phyloP scores from a whole-genome alignment of 2,329 filamentous ascomycete species.

The Colletotrichum graminicola region DNA sequence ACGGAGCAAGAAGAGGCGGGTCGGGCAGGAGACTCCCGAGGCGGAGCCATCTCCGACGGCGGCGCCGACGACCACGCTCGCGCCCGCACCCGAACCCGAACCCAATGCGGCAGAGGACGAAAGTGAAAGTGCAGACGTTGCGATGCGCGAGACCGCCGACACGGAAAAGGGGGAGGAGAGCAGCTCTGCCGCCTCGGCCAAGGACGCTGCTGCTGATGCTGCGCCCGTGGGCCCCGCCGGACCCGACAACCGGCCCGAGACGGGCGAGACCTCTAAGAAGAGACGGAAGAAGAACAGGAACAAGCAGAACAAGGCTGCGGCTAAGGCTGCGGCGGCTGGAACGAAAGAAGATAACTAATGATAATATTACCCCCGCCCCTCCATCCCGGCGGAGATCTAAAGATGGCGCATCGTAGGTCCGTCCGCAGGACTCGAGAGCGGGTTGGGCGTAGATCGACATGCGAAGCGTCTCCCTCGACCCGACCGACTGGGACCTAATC shows the following conservation, averaged over 20 bases:
- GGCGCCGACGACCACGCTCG: neutral
- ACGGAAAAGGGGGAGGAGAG: neutral
- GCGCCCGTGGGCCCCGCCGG: neutral
- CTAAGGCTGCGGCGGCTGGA: neutral
- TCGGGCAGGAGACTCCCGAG: conserved; percentile 36
- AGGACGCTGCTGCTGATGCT: neutral
- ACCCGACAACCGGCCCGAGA: neutral
- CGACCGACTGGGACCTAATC: conserved; percentile 22
- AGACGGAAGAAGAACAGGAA: conserved; percentile 44
- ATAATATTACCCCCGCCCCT: too few species aligned
- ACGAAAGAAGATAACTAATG: neutral
- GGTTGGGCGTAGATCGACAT: neutral
- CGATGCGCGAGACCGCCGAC: neutral
- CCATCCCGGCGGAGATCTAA: neutral
- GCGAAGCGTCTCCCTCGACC: conserved; percentile 26
- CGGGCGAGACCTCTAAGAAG: conserved; percentile 45
- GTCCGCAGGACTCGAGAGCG: too few species aligned
- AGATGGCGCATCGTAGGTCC: too few species aligned
- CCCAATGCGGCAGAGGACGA: neutral
- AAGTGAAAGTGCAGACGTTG: neutral
- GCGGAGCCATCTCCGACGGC: neutral
- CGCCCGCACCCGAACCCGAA: neutral
- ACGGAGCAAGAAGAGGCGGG: conserved; percentile 51
- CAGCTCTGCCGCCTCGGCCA: neutral
- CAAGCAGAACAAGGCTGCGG: conserved; percentile 39